Evolutionary conservation across 805 yeast genomes (phyloP).

Genomic region (Starmerella apis): DNA sequence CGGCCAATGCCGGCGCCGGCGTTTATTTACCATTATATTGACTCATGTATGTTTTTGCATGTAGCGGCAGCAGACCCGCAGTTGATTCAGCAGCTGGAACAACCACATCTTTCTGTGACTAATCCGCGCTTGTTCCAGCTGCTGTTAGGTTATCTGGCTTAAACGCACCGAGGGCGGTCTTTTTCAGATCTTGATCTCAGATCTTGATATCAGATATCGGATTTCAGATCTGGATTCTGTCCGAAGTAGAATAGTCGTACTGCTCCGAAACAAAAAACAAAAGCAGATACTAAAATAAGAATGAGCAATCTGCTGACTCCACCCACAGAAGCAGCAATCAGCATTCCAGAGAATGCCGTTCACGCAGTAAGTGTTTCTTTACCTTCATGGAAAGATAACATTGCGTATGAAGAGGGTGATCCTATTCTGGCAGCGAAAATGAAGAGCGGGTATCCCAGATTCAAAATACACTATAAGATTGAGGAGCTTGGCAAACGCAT

Average conservation of each 20-base stretch:
- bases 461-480: conserved; percentile 33
- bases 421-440: conserved; percentile 66
- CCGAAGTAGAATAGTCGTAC: too few species aligned
- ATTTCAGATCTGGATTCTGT: too few species aligned
- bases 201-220: too few species aligned
- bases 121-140: not conserved
- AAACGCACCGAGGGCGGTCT: not conserved
- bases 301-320: conserved; percentile 24
- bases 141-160: not conserved
- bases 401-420: conserved; percentile 87
- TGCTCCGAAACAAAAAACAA: too few species aligned
- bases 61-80: not conserved
- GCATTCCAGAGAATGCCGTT: conserved; percentile 79
- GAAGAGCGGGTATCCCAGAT: conserved; percentile 81
- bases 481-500: conserved; percentile 28
- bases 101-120: not conserved
- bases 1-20: not conserved
- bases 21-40: too few species aligned
- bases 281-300: not conserved
- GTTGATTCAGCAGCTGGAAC: not conserved
- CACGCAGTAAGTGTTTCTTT: conserved; percentile 93
- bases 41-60: not conserved
- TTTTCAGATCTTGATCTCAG: not conserved
- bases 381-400: conserved; percentile 90
- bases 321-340: conserved; percentile 52